Percentiles rank a stretch among this genome's conserved stretches.
Conservation (phyloP, 768 basidiomycete genomes). For the Panaeolus papilionaceus region DNA sequence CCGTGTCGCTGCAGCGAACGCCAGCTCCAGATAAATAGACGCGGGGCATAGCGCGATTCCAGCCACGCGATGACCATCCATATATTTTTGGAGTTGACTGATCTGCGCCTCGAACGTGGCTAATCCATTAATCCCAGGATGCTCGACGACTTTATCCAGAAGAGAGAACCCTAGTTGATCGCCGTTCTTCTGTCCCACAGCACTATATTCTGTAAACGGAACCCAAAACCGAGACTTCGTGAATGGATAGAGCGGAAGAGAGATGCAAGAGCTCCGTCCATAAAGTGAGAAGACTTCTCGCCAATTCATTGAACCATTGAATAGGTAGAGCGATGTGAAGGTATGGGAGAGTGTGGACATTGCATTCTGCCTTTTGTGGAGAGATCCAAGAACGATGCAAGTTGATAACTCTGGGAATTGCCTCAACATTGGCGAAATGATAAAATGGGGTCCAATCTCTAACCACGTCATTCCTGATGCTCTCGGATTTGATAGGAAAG, state of each 20-base stretch:
- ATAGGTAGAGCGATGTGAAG: slow-evolving; percentile 55
- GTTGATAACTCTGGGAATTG: slow-evolving; percentile 39
- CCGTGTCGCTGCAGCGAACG: slow-evolving; percentile 50
- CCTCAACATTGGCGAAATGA: slow-evolving; percentile 62
- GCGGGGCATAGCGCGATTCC: slow-evolving; percentile 66
- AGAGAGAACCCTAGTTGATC: slow-evolving; percentile 19
- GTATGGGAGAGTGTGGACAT: slow-evolving; percentile 52
- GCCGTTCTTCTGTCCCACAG: not conserved
- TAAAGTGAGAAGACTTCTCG: slow-evolving; percentile 56
- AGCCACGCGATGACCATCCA: slow-evolving; percentile 64
- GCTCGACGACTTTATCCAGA: slow-evolving; percentile 44
- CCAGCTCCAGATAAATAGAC: slow-evolving; percentile 68
- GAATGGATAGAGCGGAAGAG: slow-evolving; percentile 72
- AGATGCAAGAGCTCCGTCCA: slow-evolving; percentile 45
- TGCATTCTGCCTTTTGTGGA: slow-evolving; percentile 50
- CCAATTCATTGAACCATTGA: slow-evolving; percentile 55
- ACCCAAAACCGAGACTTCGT: slow-evolving; percentile 63
- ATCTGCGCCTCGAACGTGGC: slow-evolving; percentile 65
- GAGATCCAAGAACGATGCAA: slow-evolving; percentile 52
- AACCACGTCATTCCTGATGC: slow-evolving; percentile 55
- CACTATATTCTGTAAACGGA: slow-evolving; percentile 41
- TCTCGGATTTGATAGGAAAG: slow-evolving; percentile 38
- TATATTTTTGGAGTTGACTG: slow-evolving; percentile 44
- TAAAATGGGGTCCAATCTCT: slow-evolving; percentile 71
- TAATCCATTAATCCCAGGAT: slow-evolving; percentile 38